Evolutionary conservation across 176 grass and related monocot genomes (phyloP).

Genomic region (Triticum aestivum): IWGSC_CS_RefSeq_v2.1 NC_057808.1:257329161-257329660

Average conservation of each 20-base stretch:
- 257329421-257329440: background rate
- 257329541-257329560: background rate
- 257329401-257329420: constrained; percentile 6
- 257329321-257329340: background rate
- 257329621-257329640: constrained; percentile 50
- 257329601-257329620: constrained; percentile 54
- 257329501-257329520: background rate
- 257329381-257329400: background rate
- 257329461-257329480: background rate
- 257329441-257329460: background rate
- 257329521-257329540: background rate
- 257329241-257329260: background rate
- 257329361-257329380: background rate
- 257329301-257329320: background rate
- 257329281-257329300: background rate
- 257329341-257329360: background rate
- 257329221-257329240: background rate
- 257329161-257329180: background rate
- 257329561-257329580: constrained; percentile 39
- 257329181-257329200: background rate
- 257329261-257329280: background rate
- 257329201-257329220: background rate
- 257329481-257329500: constrained; percentile 27
- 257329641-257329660: constrained; percentile 33
- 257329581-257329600: constrained; percentile 55